These are phyloP conservation scores for Exophiala sp. DNA, from an alignment of 2,329 filamentous ascomycete genomes.

Conservation along the genomic window DNA sequence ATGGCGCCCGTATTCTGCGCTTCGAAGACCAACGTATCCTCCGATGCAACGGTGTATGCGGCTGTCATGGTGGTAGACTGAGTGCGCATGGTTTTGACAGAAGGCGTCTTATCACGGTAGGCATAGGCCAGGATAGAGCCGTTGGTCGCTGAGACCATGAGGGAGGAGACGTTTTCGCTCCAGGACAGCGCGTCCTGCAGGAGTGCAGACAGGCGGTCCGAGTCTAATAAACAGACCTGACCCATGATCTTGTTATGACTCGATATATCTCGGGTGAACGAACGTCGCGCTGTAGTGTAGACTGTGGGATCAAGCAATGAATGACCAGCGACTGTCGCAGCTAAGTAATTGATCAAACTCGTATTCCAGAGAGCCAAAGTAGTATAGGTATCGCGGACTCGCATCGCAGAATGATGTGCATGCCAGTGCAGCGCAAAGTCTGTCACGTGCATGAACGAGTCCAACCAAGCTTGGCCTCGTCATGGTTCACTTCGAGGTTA, in stretches of 20 bases:
- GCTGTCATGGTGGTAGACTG: constrained; percentile 28
- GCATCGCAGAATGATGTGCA: too few relatives aligned
- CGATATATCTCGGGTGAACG: too few relatives aligned
- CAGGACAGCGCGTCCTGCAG: constrained; percentile 27
- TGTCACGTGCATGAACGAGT: not conserved
- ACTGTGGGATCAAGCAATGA: too few relatives aligned
- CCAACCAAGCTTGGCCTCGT: not conserved
- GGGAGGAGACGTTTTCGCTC: constrained; percentile 26
- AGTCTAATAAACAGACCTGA: constrained; percentile 27
- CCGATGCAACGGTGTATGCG: constrained; percentile 27
- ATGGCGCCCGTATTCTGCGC: constrained; percentile 26
- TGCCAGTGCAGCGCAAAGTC: not conserved
- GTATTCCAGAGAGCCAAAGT: too few relatives aligned
- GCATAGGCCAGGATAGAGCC: constrained; percentile 29
- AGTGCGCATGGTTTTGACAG: constrained; percentile 28
- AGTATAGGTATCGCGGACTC: too few relatives aligned
- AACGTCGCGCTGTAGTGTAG: too few relatives aligned
- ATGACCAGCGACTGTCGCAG: too few relatives aligned
- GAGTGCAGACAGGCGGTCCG: constrained; percentile 24
- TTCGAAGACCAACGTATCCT: constrained; percentile 28
- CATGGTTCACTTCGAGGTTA: not conserved
- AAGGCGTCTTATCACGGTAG: constrained; percentile 22
- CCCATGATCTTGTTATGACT: constrained; percentile 12
- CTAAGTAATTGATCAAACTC: too few relatives aligned
- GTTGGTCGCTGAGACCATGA: constrained; percentile 28